Evolutionary conservation across 2,329 filamentous ascomycete species (phyloP), one percentile per base, ranked within the genome.

Genomic region (Aspergillus sp.): DNA sequence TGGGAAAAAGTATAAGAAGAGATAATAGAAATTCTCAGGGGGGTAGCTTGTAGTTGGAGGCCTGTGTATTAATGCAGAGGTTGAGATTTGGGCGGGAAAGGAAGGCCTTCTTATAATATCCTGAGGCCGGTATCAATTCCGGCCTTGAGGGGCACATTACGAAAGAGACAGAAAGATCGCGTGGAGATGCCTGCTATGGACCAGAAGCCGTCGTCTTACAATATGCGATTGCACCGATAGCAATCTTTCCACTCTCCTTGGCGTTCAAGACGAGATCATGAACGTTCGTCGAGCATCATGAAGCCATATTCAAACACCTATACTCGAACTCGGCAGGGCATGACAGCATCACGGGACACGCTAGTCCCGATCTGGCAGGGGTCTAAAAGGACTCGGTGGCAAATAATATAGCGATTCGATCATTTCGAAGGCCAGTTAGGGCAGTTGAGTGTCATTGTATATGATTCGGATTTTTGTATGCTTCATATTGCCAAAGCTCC

Each of bases 91-190:
- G 54, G 58, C 58, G 59, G 64, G 63, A 59, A 54, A 59, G 52
- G 51, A 63, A 55, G 52, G 51, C 52, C 62, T 62, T 66, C 62
- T 71, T 72, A 71, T 71, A 71, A 70, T 60, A 53, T 54, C 60
- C 53, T 57, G 68, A 70, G 69, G 69, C 68, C 69, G 69, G 69
- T 66, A 70, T 68, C 60, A 66, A 70, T 72, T 67, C 69, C 69
- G 69, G 69, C 69, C 69, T 71, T 66, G 56, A 54, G 55, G 53
- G 52, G 58, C 56, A 55, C 58, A 69, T 67, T 67, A 68, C 66
- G 59, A 62, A 66, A 67, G 48, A 60, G 59, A 62, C 54, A 57
- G 50, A 38, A 49, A 55, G 50, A 56, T 48, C 41, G 53, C 55
- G 59, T 60, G 60, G 57, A 60, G 52, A 59, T 52, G 49, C 53